Conservation (phyloP, 2,329 filamentous ascomycete species). For the Fusarium cyanostomum region DNA sequence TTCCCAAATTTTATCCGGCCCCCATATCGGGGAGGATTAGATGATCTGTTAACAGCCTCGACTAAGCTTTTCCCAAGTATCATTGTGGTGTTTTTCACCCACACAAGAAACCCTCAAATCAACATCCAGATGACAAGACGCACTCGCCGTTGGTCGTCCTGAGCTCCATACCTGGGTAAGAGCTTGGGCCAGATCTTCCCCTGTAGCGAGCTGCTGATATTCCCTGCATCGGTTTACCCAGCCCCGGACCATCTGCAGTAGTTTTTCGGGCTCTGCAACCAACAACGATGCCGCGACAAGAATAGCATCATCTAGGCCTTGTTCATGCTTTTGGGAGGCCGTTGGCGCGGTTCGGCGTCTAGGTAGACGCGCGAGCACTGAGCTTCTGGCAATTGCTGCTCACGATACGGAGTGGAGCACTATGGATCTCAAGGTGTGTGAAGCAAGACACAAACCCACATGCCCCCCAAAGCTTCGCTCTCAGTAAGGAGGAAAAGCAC, state of each 20-base stretch:
- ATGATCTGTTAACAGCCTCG: conserved; percentile 25
- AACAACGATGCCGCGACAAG: conserved; percentile 26
- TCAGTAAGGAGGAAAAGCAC: not conserved
- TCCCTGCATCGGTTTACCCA: conserved; percentile 16
- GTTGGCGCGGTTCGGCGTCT: conserved; percentile 29
- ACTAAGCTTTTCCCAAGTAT: not conserved
- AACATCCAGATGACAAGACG: conserved; percentile 9
- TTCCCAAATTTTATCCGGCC: conserved; percentile 4
- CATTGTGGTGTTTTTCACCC: conserved; percentile 3
- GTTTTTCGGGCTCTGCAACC: conserved; percentile 20
- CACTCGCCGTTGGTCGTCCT: conserved; percentile 22
- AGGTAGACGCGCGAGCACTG: conserved; percentile 28
- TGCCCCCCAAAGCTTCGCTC: not conserved
- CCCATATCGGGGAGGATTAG: conserved; percentile 13
- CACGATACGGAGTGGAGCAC: not conserved
- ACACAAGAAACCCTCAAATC: conserved; percentile 24
- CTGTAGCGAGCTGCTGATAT: conserved; percentile 6
- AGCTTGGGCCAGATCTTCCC: conserved; percentile 30
- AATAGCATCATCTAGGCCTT: conserved; percentile 32
- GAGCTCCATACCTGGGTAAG: conserved; percentile 12
- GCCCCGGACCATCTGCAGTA: conserved; percentile 36
- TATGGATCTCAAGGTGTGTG: not conserved
- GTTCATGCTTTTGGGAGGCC: conserved; percentile 1
- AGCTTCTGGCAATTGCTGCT: not conserved
- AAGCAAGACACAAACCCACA: not conserved